Percentiles rank a stretch among this genome's conserved stretches.
phyloP scores from a whole-genome alignment of 495 filamentous ascomycete genomes.

The Tuber aestivum region DNA sequence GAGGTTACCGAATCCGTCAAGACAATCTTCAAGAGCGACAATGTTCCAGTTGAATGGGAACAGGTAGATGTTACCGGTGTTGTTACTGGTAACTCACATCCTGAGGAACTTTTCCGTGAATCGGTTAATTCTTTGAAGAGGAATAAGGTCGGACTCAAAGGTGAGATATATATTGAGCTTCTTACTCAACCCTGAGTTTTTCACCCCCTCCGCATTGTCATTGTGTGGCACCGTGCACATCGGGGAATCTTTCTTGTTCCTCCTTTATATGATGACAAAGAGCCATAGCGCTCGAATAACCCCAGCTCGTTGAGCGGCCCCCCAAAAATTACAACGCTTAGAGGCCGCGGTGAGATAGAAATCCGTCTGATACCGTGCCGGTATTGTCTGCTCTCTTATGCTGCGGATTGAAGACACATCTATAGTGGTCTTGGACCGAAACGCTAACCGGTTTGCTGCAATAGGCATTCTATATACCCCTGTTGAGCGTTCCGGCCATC shows the following conservation, averaged over 20 bases:
- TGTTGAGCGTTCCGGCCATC: slow-evolving; percentile 92
- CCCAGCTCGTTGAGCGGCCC: slow-evolving; percentile 29
- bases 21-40: slow-evolving; percentile 98
- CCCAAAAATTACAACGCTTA: slow-evolving; percentile 28
- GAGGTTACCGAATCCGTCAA: slow-evolving; percentile 97
- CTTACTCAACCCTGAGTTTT: slow-evolving; percentile 5
- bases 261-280: slow-evolving; percentile 31
- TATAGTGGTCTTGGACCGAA: background rate
- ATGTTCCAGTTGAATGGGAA: slow-evolving; percentile 97
- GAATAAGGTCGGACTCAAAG: slow-evolving; percentile 97
- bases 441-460: slow-evolving; percentile 14
- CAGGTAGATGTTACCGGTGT: slow-evolving; percentile 95
- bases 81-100: slow-evolving; percentile 76
- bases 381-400: slow-evolving; percentile 10
- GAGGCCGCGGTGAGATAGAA: slow-evolving; percentile 29
- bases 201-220: background rate
- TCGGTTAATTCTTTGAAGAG: slow-evolving; percentile 89
- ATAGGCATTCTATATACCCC: slow-evolving; percentile 88
- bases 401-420: background rate
- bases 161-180: slow-evolving; percentile 41
- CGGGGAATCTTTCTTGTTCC: background rate
- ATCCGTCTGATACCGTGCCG: slow-evolving; percentile 7
- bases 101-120: slow-evolving; percentile 89
- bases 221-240: background rate
- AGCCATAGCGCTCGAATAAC: slow-evolving; percentile 30